Base-by-base conservation (phyloP, 352 stramenopile genomes). In the Aphanomyces euteiches region DNA sequence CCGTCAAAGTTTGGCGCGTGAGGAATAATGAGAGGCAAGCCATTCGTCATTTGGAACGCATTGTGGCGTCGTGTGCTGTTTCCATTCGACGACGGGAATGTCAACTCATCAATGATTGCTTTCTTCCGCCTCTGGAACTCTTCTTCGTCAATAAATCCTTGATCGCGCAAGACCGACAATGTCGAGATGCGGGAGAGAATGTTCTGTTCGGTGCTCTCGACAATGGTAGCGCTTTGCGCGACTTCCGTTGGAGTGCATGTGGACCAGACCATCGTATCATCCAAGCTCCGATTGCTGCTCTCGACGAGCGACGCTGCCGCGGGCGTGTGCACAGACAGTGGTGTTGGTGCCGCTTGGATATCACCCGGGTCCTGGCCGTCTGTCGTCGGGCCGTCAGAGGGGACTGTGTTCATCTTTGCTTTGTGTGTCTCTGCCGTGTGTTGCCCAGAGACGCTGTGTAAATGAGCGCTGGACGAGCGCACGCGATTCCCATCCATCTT, bases 51-150 rank as follows among this genome's bases (percentile, higher is more conserved):
- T 50, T 83, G 69, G 7, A 74, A 68, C 10, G 71, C 72, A 28
- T 28, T 28, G 28, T 28, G 28, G 28, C 28, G 28, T 28, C 28
- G 28, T 28, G 28, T 28, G n/a, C 76, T 70, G 5, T 28, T 38
- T 40, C 36, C 34, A 36, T 56, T 56, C 17, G 78, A 28, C 13
- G 78, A 78, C 48, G 78, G 72, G 67, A 82, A 89, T 17, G 83
- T 88, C 68, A 93, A 74, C 65, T 91, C 85, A 54, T 92, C 86
- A 47, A 93, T 79, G 70, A 93, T 89, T 21, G 78, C 79, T 48
- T 74, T 74, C 75, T 95, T 91, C 34, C 88, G 80, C 72, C 87
- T 78, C 72, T 92, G 79, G 54, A 90, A 95, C 65, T 95, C 88
- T 34, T 93, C 81, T 19, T 79, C 76, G 3, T 82, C 78, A 56